Conservation (phyloP, 306 rosid genomes). For the Rubus idaeus region DNA sequence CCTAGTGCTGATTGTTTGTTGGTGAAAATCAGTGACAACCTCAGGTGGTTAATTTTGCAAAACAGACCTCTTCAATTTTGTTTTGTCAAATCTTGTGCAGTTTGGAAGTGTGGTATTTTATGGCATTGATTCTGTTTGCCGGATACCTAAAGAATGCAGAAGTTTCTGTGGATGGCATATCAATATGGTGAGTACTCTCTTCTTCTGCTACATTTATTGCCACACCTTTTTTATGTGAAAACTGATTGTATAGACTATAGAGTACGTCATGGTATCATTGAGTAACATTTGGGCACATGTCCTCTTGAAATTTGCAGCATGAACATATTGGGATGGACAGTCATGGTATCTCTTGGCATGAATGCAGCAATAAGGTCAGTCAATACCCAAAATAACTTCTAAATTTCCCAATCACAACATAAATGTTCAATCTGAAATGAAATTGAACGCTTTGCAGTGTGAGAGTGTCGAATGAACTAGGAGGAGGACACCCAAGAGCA, state of each 20-base stretch:
- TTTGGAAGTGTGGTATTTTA: constrained; percentile 80
- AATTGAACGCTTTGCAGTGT: constrained; percentile 47
- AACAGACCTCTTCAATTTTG: not conserved
- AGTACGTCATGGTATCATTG: not conserved
- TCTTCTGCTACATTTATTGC: no score
- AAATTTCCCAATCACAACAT: not conserved
- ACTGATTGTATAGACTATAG: no score
- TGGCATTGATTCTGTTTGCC: constrained; percentile 80
- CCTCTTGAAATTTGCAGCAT: constrained; percentile 42
- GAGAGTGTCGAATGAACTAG: constrained; percentile 86
- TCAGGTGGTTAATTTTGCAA: not conserved
- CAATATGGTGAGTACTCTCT: constrained; percentile 62
- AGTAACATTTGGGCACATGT: not conserved
- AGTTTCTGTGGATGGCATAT: constrained; percentile 69
- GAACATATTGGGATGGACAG: constrained; percentile 77
- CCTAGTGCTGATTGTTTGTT: no score
- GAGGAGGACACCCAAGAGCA: constrained; percentile 81
- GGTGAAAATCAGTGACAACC: no score
- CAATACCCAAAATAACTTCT: not conserved
- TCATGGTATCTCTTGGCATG: constrained; percentile 65
- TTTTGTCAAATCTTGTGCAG: constrained; percentile 34
- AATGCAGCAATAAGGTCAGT: constrained; percentile 70
- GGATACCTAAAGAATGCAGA: constrained; percentile 78
- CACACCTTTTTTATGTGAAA: no score
- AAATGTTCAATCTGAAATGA: not conserved